These are phyloP conservation scores for Fraxinus albicans DNA, from an alignment of 305 asterid species.

Conservation along the genomic window DNA sequence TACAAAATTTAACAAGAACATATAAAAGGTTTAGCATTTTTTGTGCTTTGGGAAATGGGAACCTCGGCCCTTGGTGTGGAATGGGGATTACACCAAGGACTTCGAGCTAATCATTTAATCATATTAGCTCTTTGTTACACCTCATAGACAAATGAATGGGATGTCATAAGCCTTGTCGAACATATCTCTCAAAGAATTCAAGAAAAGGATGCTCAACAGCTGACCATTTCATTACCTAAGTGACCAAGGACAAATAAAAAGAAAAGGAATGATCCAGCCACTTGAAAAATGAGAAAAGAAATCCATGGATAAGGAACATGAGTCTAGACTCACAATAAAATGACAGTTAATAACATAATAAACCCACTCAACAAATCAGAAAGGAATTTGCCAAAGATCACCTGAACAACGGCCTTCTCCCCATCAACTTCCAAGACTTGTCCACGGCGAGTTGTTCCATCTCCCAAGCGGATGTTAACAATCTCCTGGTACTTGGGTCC, in stretches of 20 bases:
- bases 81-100: not conserved
- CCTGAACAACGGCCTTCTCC: constrained; percentile 99
- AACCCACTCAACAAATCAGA: constrained; percentile 6
- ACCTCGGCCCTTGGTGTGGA: not conserved
- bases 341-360: constrained; percentile 10
- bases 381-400: constrained; percentile 24
- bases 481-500: constrained; percentile 98
- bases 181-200: constrained; percentile 16
- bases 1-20: not conserved
- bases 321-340: constrained; percentile 1
- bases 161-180: not conserved
- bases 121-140: not conserved
- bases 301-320: constrained; percentile 5
- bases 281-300: not conserved
- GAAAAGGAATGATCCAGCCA: not conserved
- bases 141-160: not conserved
- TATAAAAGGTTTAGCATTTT: not conserved
- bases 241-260: not conserved
- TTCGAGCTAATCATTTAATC: not conserved
- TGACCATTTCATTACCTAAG: not conserved
- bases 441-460: constrained; percentile 96
- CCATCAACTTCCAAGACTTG: constrained; percentile 98
- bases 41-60: not conserved
- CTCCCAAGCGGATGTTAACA: constrained; percentile 93
- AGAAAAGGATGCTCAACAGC: not conserved